Evolutionary conservation across 345 rosid species (phyloP), one percentile per base, ranked within the genome.

Genomic region (Toxicodendron radicans): DNA sequence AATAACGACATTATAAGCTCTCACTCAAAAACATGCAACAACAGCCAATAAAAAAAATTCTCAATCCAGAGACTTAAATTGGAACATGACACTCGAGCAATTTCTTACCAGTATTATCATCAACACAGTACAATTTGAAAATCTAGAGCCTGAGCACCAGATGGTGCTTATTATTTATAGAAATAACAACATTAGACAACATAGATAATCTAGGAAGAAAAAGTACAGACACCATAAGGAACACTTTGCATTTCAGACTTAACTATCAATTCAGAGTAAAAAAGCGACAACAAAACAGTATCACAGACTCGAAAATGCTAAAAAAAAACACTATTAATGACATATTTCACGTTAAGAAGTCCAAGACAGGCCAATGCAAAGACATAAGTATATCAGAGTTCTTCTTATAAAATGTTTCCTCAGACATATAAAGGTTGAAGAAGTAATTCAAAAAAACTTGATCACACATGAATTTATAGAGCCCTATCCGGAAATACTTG

Each of bases 1-100:
- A 58, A 65, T 2, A 27, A 64, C 66, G 77, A 71, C n/a, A 24
- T 66, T 33, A 71, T 70, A 66, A 75, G 76, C 64, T 75, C 49
- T 81, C 49, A 64, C n/a, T n/a, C n/a, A 58, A 75, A 46, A 53
- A 46, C 27, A 78, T 62, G 21, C 67, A 45, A 4, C 21, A 75
- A 24, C 52, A 8, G 70, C 24, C 30, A 27, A 27, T 27, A 64
- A 17, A 35, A 17, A 7, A 43, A 7, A 56, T 1, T 12, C 30
- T 49, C 43, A 30, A 24, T 60, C 45, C 24, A 61, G 27, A 21
- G 24, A 23, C 32, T 7, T 17, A n/a, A 75, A 49, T 10, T 46
- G 35, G 24, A n/a, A 43, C 35, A 10, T 27, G 45, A n/a, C 24
- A 52, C 33, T 35, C 3, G 51, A 71, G 35, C 27, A 49, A 62